Percentiles rank a stretch among this genome's conserved stretches.
Conservation (phyloP, 2,329 filamentous ascomycete genomes). For the Colletotrichum sp. region DNA sequence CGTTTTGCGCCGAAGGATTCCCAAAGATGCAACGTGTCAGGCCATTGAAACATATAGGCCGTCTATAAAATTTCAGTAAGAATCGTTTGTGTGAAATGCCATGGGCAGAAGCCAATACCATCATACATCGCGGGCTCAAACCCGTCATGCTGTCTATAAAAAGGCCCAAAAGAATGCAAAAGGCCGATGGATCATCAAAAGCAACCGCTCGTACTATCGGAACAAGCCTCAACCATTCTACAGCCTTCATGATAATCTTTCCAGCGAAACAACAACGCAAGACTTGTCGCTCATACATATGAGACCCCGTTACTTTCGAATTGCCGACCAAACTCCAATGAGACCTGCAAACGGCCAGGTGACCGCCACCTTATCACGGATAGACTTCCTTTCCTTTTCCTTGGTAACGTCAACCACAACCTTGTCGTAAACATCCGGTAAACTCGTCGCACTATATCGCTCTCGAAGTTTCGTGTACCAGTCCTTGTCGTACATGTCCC, state of each 20-base stretch:
- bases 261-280: not conserved
- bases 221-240: not conserved
- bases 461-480: slow-evolving; percentile 63
- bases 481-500: slow-evolving; percentile 64
- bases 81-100: not conserved
- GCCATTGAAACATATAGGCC: not conserved
- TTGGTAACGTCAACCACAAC: slow-evolving; percentile 50
- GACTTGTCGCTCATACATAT: not conserved
- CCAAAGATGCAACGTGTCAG: too few relatives aligned
- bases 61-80: not conserved
- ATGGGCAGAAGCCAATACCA: not conserved
- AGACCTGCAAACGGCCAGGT: slow-evolving; percentile 19
- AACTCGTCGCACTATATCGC: slow-evolving; percentile 61
- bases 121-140: not conserved
- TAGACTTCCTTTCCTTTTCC: not conserved
- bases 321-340: slow-evolving; percentile 18
- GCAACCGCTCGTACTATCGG: not conserved
- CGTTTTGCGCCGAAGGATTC: too few relatives aligned
- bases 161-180: not conserved
- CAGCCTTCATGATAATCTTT: not conserved
- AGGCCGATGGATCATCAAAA: not conserved
- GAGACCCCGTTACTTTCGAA: not conserved
- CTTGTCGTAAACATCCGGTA: slow-evolving; percentile 73
- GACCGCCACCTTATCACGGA: slow-evolving; percentile 9
- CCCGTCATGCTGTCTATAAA: not conserved